Base-by-base conservation (phyloP, 371 early-diverging fungal species). In the Saksenaea vasiformis region DNA sequence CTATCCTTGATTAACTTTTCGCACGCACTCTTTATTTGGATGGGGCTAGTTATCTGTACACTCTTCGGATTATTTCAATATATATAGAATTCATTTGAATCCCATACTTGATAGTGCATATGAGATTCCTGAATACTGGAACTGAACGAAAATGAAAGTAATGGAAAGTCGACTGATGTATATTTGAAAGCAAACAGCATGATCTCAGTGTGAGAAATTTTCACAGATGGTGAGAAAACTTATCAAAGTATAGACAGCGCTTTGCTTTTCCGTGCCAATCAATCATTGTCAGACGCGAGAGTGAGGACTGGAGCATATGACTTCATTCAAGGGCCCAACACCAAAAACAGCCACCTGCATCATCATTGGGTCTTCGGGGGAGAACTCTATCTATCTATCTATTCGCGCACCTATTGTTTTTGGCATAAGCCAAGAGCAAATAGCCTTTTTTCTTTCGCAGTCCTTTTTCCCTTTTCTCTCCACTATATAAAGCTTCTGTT, bases 231-330 rank as follows among this genome's bases (percentile, higher is more conserved):
- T 47, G 51, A 47, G 51, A 47, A 47, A 47, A 10, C 24, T 22
- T 22, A 3, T 8, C 10, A 47, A 22, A 47, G 51, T 22, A 22
- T 47, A 22, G 24, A 47, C 22, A 22, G 24, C 24, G 17, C 51
- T 39, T 39, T 39, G 39, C 51, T 47, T 47, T 19, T 47, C 51
- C 51, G 51, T 47, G 10, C 51, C 51, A 47, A 47, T 47, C 51
- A 47, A 22, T 11, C 5, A 22, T 47, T 10, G 51, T 47, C 24
- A 22, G 5, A 22, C 51, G 9, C 22, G 22, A 47, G 22, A 47
- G 51, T 22, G n/a, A n/a, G 22, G 17, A 31, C 22, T 10, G 22
- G 22, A 47, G 51, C 51, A 47, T 47, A 47, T 47, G 51, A 47
- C 51, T 47, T 26, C 22, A 47, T 47, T 47, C 19, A 47, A 47